Evolutionary conservation across 495 filamentous ascomycete species (phyloP).

Genomic region (Stereocaulon alpinum): DNA sequence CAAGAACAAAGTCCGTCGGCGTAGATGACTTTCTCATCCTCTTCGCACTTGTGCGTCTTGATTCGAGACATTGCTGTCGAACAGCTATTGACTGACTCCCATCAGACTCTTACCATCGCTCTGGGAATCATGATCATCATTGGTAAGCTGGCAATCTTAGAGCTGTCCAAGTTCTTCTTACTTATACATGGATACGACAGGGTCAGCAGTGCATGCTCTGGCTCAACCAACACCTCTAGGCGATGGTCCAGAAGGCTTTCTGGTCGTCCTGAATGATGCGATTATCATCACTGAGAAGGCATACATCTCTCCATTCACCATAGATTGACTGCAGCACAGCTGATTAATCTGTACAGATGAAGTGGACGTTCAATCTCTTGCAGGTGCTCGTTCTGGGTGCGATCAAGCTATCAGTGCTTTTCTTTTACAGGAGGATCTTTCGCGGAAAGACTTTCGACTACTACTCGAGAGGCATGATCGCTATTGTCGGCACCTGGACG

Average conservation of each 20-base stretch:
- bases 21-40: conserved; percentile 12
- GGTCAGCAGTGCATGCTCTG: not conserved
- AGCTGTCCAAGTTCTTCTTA: not conserved
- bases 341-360: not conserved
- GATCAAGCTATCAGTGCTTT: conserved; percentile 15
- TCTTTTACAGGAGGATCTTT: conserved; percentile 13
- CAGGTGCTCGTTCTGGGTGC: not conserved
- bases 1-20: not conserved
- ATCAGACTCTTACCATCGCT: conserved; percentile 7
- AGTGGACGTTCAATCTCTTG: conserved; percentile 2
- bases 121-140: conserved; percentile 6
- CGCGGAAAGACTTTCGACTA: conserved; percentile 7
- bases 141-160: conserved; percentile 1
- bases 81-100: not conserved
- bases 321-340: not conserved
- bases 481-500: conserved; percentile 8
- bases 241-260: not conserved
- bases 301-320: not conserved
- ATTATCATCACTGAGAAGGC: conserved; percentile 3
- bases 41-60: conserved; percentile 1
- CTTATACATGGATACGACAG: not conserved
- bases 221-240: conserved; percentile 7
- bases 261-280: not conserved
- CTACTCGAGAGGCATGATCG: conserved; percentile 5
- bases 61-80: not conserved